Conservation (phyloP, 139 green algal species). For the Tetradesmus lagerheimii region DNA sequence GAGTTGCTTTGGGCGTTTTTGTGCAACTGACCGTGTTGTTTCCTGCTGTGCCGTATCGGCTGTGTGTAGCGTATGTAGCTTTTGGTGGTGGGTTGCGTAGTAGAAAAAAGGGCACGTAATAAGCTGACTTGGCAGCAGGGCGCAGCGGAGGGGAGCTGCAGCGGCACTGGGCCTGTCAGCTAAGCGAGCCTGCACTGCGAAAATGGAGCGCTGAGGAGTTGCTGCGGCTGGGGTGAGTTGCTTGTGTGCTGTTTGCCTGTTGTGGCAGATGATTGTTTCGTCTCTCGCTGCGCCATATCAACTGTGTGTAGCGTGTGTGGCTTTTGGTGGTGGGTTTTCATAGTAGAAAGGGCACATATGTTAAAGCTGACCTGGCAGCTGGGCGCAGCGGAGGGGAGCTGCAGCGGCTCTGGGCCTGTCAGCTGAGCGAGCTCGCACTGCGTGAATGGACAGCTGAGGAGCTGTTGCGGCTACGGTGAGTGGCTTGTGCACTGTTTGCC, state of each 20-base stretch:
- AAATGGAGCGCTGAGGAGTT: not conserved
- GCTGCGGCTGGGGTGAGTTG: not conserved
- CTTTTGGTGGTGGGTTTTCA: not conserved
- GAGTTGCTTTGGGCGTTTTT: too few relatives aligned
- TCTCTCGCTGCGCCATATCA: too few relatives aligned
- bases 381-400: conserved; percentile 5
- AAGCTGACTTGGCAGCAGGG: too few relatives aligned
- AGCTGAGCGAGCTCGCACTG: not conserved
- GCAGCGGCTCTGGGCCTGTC: conserved; percentile 3
- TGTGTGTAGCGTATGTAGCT: too few relatives aligned
- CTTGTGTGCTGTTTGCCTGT: too few relatives aligned
- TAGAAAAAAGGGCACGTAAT: too few relatives aligned
- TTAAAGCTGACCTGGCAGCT: not conserved
- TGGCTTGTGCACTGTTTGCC: not conserved
- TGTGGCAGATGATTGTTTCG: too few relatives aligned
- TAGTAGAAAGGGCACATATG: too few relatives aligned
- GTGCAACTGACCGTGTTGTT: too few relatives aligned
- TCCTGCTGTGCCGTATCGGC: too few relatives aligned
- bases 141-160: too few relatives aligned
- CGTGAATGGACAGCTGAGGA: not conserved
- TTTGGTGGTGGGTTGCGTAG: too few relatives aligned
- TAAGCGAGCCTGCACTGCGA: not conserved
- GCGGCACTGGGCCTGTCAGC: not conserved
- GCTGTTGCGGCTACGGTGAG: not conserved
- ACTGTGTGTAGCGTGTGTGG: not conserved